phyloP scores from a whole-genome alignment of 2,329 filamentous ascomycete genomes.

The Teratosphaeriaceae sp. region DNA sequence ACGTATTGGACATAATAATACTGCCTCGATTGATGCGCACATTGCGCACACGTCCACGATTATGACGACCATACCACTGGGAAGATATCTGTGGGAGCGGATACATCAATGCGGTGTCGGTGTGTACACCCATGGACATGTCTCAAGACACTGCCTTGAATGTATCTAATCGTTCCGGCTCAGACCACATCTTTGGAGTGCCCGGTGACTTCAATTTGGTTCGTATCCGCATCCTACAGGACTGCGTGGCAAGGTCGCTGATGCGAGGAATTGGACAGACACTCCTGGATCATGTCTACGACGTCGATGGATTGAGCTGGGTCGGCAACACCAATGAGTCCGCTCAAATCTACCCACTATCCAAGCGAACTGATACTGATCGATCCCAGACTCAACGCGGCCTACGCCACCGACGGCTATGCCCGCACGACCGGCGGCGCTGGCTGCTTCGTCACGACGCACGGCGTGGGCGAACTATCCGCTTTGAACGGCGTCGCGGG shows the following conservation, averaged over 20 bases:
- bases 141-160: no score
- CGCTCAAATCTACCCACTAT: background rate
- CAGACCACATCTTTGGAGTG: no score
- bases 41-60: no score
- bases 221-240: background rate
- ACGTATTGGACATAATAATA: no score
- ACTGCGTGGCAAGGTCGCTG: no score
- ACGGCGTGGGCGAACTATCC: slow-evolving; percentile 50
- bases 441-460: slow-evolving; percentile 50
- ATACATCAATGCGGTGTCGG: slow-evolving; percentile 37
- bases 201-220: slow-evolving; percentile 40
- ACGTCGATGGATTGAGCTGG: slow-evolving; percentile 34
- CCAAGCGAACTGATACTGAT: background rate
- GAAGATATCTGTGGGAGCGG: slow-evolving; percentile 37
- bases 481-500: slow-evolving; percentile 42
- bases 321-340: slow-evolving; percentile 51
- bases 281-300: slow-evolving; percentile 38
- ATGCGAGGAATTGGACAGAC: slow-evolving; percentile 20
- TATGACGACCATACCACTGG: slow-evolving; percentile 42
- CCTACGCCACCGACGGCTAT: slow-evolving; percentile 54
- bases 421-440: slow-evolving; percentile 47
- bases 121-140: no score
- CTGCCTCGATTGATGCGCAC: no score
- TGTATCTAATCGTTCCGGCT: no score
- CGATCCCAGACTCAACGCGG: slow-evolving; percentile 42